Percentiles rank a stretch among this genome's conserved stretches.
Conservation (phyloP, 768 basidiomycete species). For the Leccinellum rugosiceps region DNA sequence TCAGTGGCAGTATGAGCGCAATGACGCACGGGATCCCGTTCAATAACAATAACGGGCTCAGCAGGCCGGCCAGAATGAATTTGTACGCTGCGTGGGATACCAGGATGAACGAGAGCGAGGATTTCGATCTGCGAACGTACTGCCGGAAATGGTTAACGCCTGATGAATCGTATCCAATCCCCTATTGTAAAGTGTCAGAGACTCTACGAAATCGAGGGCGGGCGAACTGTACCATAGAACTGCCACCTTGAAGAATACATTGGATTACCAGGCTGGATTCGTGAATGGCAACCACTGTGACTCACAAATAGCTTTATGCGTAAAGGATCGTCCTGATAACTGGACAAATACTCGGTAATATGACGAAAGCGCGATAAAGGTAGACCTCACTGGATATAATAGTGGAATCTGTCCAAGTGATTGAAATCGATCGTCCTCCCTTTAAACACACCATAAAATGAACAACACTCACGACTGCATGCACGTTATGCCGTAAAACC, state of each 20-base stretch:
- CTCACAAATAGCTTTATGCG: conserved; percentile 11
- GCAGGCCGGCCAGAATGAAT: background rate
- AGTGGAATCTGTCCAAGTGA: background rate
- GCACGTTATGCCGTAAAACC: background rate
- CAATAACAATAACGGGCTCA: background rate
- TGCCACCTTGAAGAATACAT: conserved; percentile 2
- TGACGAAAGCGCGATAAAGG: background rate
- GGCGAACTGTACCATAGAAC: conserved; percentile 2
- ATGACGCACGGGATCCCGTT: conserved; percentile 1
- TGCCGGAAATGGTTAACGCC: conserved; percentile 1
- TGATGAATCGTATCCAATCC: conserved; percentile 10
- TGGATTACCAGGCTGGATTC: background rate
- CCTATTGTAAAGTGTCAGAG: conserved; percentile 1
- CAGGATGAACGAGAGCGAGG: background rate
- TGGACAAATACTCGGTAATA: background rate
- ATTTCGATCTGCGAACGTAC: background rate
- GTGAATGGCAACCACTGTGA: background rate
- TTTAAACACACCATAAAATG: background rate
- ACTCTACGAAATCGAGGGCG: background rate
- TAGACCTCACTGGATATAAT: conserved; percentile 1
- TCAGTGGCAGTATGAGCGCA: background rate
- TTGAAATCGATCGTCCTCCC: background rate
- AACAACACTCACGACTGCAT: background rate
- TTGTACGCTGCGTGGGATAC: conserved; percentile 3
- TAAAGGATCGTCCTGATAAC: conserved; percentile 5